phyloP scores from a whole-genome alignment of 371 early-diverging fungal species.

The Nematocida homosporus region DNA sequence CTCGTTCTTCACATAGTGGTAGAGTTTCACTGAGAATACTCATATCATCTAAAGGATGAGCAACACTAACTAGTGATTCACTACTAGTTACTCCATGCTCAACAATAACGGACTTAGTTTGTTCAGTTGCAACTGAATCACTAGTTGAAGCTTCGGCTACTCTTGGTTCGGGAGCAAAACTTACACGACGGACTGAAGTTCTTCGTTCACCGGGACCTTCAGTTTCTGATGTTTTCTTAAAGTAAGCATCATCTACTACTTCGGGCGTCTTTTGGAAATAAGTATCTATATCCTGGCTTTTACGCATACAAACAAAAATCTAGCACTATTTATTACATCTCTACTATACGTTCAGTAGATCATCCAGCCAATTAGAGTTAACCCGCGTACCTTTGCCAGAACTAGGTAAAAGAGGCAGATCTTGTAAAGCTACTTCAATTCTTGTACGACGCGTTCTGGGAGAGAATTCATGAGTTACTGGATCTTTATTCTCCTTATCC shows the following conservation, averaged over 20 bases:
- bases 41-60: slow-evolving; percentile 12
- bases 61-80: slow-evolving; percentile 7
- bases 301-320: neutral
- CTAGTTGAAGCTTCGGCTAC: neutral
- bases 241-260: slow-evolving; percentile 46
- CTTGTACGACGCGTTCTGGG: slow-evolving; percentile 1
- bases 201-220: slow-evolving; percentile 42
- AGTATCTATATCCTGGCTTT: neutral
- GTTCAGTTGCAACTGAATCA: slow-evolving; percentile 25
- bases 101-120: slow-evolving; percentile 17
- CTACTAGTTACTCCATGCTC: slow-evolving; percentile 1
- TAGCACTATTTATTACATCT: neutral
- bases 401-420: neutral
- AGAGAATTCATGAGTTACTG: slow-evolving; percentile 30
- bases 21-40: slow-evolving; percentile 20
- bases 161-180: slow-evolving; percentile 46
- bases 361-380: slow-evolving; percentile 29
- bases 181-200: slow-evolving; percentile 42
- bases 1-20: slow-evolving; percentile 37
- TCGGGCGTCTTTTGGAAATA: slow-evolving; percentile 4
- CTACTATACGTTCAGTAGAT: slow-evolving; percentile 11
- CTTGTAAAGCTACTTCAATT: neutral
- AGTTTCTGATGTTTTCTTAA: neutral
- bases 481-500: slow-evolving; percentile 54
- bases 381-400: neutral